These are phyloP conservation scores for Selaginella tamariscina DNA, from an alignment of 75 land plant species.

Conservation along the genomic window DNA sequence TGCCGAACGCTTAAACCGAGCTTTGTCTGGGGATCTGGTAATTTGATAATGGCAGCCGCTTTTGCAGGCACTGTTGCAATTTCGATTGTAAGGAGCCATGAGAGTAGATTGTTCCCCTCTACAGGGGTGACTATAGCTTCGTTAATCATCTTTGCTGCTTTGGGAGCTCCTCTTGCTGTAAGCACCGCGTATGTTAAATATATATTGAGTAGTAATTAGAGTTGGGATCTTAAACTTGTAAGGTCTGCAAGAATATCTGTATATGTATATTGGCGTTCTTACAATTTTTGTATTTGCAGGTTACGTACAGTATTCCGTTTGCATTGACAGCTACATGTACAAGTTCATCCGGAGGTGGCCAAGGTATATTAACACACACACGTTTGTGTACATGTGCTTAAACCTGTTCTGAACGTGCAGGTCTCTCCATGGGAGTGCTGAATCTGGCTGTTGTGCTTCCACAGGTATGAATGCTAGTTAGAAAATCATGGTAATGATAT, in stretches of 20 bases:
- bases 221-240: too few species aligned
- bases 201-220: too few species aligned
- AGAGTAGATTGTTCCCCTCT: neutral
- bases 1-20: neutral
- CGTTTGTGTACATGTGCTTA: neutral
- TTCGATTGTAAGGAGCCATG: neutral
- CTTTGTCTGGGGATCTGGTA: neutral
- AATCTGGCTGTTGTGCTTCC: conserved; percentile 9
- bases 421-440: neutral
- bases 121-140: neutral
- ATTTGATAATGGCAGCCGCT: neutral
- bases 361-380: neutral
- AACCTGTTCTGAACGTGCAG: neutral
- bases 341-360: neutral
- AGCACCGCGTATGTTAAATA: neutral
- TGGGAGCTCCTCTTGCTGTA: conserved; percentile 1
- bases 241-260: too few species aligned
- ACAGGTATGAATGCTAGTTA: too few species aligned
- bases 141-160: neutral
- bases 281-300: neutral
- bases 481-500: too few species aligned
- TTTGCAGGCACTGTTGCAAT: neutral
- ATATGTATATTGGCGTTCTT: too few species aligned
- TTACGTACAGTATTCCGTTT: neutral
- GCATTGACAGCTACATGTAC: neutral